Percentiles rank a stretch among this genome's conserved stretches.
Evolutionary conservation across 306 rosid species (phyloP).

Genomic region (Medicago lupulina): DNA sequence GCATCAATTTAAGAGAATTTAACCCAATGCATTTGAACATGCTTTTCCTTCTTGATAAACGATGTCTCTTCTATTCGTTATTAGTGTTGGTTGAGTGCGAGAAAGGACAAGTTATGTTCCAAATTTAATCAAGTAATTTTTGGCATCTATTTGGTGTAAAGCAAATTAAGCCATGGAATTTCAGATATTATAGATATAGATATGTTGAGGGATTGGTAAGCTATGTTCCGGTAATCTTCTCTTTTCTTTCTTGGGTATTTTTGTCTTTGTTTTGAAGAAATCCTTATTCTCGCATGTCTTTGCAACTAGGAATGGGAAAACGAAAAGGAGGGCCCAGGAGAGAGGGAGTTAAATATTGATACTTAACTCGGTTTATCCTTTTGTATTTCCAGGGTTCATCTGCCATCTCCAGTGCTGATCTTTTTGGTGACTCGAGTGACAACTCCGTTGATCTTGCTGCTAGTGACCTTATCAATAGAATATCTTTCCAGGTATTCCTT

Average conservation of each 20-base stretch:
- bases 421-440: conserved; percentile 69
- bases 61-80: neutral
- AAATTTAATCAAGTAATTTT: neutral
- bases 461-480: conserved; percentile 72
- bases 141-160: conserved; percentile 9
- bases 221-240: neutral
- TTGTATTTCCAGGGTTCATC: conserved; percentile 65
- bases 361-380: conserved; percentile 15
- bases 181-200: neutral
- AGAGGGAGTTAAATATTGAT: conserved; percentile 15
- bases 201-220: conserved; percentile 1
- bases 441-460: conserved; percentile 69
- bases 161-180: neutral
- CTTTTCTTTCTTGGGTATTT: neutral
- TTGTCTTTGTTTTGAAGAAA: neutral
- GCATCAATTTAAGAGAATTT: neutral
- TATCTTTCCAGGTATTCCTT: conserved; percentile 79
- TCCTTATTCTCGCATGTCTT: neutral
- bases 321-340: neutral
- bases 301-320: neutral
- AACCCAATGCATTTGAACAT: conserved; percentile 1
- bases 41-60: neutral
- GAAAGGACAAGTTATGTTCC: neutral
- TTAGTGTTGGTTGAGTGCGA: conserved; percentile 7
- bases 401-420: conserved; percentile 93